phyloP scores from a whole-genome alignment of 805 yeast genomes.

The Clavispora vitiphila region DNA sequence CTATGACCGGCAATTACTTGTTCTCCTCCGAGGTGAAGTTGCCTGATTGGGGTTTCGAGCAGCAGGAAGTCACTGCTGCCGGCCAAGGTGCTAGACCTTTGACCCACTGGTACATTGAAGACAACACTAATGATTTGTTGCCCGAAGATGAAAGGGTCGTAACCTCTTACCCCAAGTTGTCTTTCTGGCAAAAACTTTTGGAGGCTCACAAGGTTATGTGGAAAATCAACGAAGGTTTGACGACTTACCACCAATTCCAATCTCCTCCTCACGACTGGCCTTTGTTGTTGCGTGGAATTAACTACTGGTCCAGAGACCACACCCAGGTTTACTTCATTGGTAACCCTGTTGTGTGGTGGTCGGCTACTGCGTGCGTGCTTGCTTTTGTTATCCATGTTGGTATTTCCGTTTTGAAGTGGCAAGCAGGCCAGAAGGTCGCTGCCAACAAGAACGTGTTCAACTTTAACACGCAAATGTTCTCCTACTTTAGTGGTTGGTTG shows the following conservation, averaged over 20 bases:
- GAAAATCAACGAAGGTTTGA: slow-evolving; percentile 66
- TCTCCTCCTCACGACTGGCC: slow-evolving; percentile 76
- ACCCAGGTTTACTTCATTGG: slow-evolving; percentile 69
- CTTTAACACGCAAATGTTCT: slow-evolving; percentile 59
- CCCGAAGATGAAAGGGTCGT: slow-evolving; percentile 17
- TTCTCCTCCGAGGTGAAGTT: slow-evolving; percentile 72
- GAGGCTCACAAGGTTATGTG: slow-evolving; percentile 75
- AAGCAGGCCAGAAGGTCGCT: slow-evolving; percentile 41
- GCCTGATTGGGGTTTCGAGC: slow-evolving; percentile 81
- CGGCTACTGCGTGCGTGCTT: slow-evolving; percentile 49
- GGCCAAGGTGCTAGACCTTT: slow-evolving; percentile 57
- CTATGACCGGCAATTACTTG: slow-evolving; percentile 71
- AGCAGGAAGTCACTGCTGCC: slow-evolving; percentile 82
- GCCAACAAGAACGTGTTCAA: slow-evolving; percentile 52
- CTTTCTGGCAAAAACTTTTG: slow-evolving; percentile 54
- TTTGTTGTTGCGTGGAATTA: slow-evolving; percentile 67
- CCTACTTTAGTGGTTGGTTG: slow-evolving; percentile 65
- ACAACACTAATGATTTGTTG: slow-evolving; percentile 53
- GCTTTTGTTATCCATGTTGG: slow-evolving; percentile 47
- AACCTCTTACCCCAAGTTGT: slow-evolving; percentile 45
- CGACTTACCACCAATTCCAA: slow-evolving; percentile 66
- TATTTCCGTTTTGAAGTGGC: slow-evolving; percentile 56
- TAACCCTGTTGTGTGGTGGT: slow-evolving; percentile 79
- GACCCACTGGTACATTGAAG: slow-evolving; percentile 71
- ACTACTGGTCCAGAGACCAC: slow-evolving; percentile 64